Evolutionary conservation across 106 monocot genomes (phyloP).

Genomic region (Iris macrosiphon): DNA sequence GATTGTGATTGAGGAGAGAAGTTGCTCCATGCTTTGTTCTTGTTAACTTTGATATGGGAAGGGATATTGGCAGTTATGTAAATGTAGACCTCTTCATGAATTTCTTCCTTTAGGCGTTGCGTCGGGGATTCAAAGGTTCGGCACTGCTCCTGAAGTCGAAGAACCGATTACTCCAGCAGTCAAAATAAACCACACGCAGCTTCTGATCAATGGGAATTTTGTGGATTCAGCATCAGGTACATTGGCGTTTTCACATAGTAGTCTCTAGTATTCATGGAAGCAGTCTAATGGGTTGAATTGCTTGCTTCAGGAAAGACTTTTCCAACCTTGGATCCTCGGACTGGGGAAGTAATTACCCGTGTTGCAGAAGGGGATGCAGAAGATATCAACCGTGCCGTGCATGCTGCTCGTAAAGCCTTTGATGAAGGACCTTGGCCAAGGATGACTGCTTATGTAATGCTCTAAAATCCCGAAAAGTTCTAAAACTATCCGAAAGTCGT

Average conservation of each 20-base stretch:
- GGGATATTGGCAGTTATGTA: too few species aligned
- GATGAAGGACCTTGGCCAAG: slow-evolving; percentile 97
- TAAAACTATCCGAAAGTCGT: neutral
- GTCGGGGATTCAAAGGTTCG: too few species aligned
- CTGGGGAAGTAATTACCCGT: slow-evolving; percentile 87
- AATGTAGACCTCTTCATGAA: too few species aligned
- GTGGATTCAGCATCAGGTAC: slow-evolving; percentile 83
- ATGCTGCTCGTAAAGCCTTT: slow-evolving; percentile 90
- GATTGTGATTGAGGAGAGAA: too few species aligned
- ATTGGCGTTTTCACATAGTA: neutral
- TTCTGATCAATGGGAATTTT: slow-evolving; percentile 77
- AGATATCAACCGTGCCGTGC: slow-evolving; percentile 77
- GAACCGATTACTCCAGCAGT: slow-evolving; percentile 76
- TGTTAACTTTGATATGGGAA: too few species aligned
- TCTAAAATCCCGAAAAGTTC: neutral
- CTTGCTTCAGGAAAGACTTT: slow-evolving; percentile 72
- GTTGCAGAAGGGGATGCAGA: slow-evolving; percentile 90
- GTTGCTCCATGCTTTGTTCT: too few species aligned
- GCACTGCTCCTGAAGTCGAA: slow-evolving; percentile 50
- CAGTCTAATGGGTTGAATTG: neutral
- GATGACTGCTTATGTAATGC: slow-evolving; percentile 82
- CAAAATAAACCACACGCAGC: slow-evolving; percentile 62
- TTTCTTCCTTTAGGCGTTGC: too few species aligned
- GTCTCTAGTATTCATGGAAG: neutral
- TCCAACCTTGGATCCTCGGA: slow-evolving; percentile 87